Conservation (phyloP, 306 rosid species). For the Fragaria nilgerrensis region DNA sequence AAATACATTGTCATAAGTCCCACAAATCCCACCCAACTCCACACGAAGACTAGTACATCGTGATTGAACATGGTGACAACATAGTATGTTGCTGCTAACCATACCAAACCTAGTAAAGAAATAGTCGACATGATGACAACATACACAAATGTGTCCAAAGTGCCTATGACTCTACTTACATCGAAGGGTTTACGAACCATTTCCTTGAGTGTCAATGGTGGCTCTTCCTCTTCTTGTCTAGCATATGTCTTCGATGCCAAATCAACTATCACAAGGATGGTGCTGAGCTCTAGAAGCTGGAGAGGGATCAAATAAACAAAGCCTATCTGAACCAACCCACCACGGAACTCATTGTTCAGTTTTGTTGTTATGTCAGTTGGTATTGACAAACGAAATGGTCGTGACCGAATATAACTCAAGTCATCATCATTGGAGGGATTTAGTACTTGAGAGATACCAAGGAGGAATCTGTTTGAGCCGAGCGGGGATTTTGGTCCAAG, state of each 20-base stretch:
- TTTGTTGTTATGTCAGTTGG: background rate
- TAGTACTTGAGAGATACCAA: slow-evolving; percentile 14
- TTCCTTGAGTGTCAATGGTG: slow-evolving; percentile 8
- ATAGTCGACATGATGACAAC: background rate
- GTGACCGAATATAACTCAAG: background rate
- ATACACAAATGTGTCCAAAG: slow-evolving; percentile 11
- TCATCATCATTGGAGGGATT: slow-evolving; percentile 5
- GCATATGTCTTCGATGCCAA: slow-evolving; percentile 11
- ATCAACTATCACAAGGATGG: background rate
- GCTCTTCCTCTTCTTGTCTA: slow-evolving; percentile 7
- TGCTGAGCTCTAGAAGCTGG: slow-evolving; percentile 12
- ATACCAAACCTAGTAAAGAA: slow-evolving; percentile 1
- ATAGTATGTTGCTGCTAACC: background rate
- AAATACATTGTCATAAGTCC: slow-evolving; percentile 28
- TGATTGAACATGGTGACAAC: background rate
- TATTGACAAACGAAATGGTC: background rate
- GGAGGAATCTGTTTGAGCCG: slow-evolving; percentile 21
- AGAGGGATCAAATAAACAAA: slow-evolving; percentile 13
- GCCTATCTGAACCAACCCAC: background rate
- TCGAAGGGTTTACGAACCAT: slow-evolving; percentile 11
- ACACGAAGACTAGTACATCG: background rate
- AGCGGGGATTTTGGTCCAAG: too few species aligned
- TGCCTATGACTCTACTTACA: background rate
- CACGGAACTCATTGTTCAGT: background rate
- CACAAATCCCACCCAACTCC: slow-evolving; percentile 16